Base-by-base conservation (phyloP, 2,329 filamentous ascomycete genomes). In the Talaromyces islandicus region DNA sequence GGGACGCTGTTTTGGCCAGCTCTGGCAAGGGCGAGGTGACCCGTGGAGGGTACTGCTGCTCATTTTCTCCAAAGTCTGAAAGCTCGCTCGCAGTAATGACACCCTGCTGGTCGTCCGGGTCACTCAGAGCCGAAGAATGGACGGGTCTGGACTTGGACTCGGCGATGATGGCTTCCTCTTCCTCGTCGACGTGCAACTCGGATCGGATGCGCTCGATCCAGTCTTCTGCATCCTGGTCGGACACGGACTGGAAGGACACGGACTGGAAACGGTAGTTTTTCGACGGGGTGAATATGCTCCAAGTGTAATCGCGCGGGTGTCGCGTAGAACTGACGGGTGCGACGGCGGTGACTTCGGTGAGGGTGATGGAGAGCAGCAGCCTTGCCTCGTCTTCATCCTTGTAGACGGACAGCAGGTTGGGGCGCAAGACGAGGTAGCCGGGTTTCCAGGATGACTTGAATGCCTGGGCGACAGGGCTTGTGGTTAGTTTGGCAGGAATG, bases 181-280 rank as follows among this genome's bases (percentile, higher is more conserved):
- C 90, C 69, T 94, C 89, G 65, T 96, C 91, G 62, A 95, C 90
- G 60, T 90, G 86, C 19, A 92, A 90, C 68, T 94, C 88, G 60
- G 80, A 80, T 54, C 92, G 85, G 68, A 97, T 92, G 56, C 89
- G 77, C 27, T 90, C 82, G 19, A 97, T 90, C 94, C 94, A 99
- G 69, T 90, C 87, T 63, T 90, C 84, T 6, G 91, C 90, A 63
- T 97, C 92, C 61, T 85, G 80, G 56, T 86, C 83, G 4, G 84
- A 88, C 32, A 81, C 73, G 0, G 91, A 92, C 73, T 96, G 89
- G 62, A 99, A 86, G 4, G 84, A 88, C 32, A 81, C 73, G 0
- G 91, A 92, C 73, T 96, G 89, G 62, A 99, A 86, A 69, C 97
- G 92, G 76, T 89, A 96, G 77, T 97, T 97, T 65, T 89, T 88